Evolutionary conservation across 2,329 filamentous ascomycete genomes (phyloP), one percentile per base, ranked within the genome.

Genomic region (Parasarocladium wereldwijsianum): DNA sequence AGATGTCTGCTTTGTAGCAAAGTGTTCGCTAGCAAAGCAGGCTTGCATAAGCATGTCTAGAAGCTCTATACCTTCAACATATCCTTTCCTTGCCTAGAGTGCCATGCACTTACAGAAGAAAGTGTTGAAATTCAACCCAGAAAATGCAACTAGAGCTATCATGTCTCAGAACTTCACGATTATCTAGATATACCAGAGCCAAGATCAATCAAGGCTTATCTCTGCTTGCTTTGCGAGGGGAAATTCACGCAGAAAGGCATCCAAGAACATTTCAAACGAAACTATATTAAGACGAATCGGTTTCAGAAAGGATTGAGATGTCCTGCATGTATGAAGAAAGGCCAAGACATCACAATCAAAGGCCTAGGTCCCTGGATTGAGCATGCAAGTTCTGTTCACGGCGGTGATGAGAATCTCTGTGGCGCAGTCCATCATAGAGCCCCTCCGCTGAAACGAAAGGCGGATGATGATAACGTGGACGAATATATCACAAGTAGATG

Each of bases 171-270:
- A n/a, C n/a, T n/a, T n/a, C n/a, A n/a, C n/a, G n/a, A n/a, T n/a
- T n/a, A n/a, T n/a, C n/a, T n/a, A n/a, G n/a, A n/a, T n/a, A n/a
- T n/a, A 12, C n/a, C 15, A 12, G 15, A n/a, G 23, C 6, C n/a
- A 24, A 24, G 23, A 7, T 11, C 6, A 12, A 12, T 12, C n/a
- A 24, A 14, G 23, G 6, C 23, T 7, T 7, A 12, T 7, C 15
- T 7, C 6, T 24, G 23, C 15, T 14, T 24, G n/a, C 15, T 24
- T 7, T 24, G 23, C n/a, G n/a, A 12, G 6, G 23, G n/a, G 6
- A 24, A n/a, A 6, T 24, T 24, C 23, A 24, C 23, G 6, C 23
- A 24, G 15, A 24, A 24, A 24, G 23, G 23, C 6, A 24, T 24
- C 23, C 23, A 24, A 24, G 23, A 24, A 24, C 23, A 24, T n/a